Conservation (phyloP, 352 stramenopile species). For the Ophiocytium majus region DNA sequence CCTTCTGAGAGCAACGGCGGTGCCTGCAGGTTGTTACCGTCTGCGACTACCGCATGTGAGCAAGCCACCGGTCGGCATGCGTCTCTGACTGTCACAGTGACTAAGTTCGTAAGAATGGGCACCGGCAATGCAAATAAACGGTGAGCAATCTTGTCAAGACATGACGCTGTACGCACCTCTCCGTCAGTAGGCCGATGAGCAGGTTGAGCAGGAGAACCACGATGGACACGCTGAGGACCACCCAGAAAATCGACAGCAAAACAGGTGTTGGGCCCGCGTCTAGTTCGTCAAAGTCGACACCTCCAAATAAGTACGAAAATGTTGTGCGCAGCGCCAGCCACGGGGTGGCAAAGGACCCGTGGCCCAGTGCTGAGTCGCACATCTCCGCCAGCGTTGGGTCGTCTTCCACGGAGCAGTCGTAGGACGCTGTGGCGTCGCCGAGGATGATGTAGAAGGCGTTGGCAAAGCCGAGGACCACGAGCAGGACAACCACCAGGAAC, state of each 20-base stretch:
- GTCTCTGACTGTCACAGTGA: no score
- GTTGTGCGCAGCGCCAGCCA: not conserved
- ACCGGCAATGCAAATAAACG: no score
- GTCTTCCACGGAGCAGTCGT: no score
- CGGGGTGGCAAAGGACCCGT: not conserved
- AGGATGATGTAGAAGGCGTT: slow-evolving; percentile 8
- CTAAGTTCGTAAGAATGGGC: no score
- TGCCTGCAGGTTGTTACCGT: no score
- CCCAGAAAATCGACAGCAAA: not conserved
- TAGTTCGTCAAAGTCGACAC: not conserved
- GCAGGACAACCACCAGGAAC: not conserved
- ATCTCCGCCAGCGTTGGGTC: no score
- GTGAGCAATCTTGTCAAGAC: no score
- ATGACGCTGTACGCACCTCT: slow-evolving; percentile 15
- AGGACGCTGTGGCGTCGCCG: not conserved
- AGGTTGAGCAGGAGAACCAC: slow-evolving; percentile 1
- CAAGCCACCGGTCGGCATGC: no score
- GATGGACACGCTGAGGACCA: not conserved
- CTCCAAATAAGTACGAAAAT: slow-evolving; percentile 15
- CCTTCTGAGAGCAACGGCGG: no score
- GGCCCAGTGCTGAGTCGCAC: no score
- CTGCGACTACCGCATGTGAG: no score
- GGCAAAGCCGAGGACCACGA: not conserved
- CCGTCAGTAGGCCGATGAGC: slow-evolving; percentile 10
- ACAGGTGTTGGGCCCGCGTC: not conserved